Base-by-base conservation (phyloP, 148 eudicot species). In the Spergularia marina region DNA sequence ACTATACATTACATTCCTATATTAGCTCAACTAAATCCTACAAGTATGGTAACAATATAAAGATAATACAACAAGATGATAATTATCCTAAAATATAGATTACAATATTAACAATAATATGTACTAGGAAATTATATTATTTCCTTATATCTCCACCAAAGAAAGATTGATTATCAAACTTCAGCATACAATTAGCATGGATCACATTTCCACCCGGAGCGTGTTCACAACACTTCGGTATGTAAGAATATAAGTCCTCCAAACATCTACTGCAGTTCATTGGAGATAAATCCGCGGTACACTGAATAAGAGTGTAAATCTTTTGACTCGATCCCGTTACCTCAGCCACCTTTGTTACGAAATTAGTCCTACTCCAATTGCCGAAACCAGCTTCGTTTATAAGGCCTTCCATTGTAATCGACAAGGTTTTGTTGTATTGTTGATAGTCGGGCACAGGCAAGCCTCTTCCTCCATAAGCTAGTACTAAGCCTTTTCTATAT, bases 301-400 rank as follows among this genome's bases (percentile, higher is more conserved):
- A 86, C 72, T 86, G 88, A 36, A 72, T 85, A 14, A 79, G 63
- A 3, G 58, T 71, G 39, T 79, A 79, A 0, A 83, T n/a, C 4
- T 58, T 76, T 39, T 72, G 74, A 13, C 12, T 14, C 18, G 68
- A 61, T 11, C 18, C 69, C 10, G 59, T 41, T 12, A 74, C 59
- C 11, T 60, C 49, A 7, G 59, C 80, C 10, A 41, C 77, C 60
- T 63, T 74, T 0, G 82, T 82, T 0, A 72, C 72, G 30, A 82
- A 76, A 36, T 78, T 62, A 25, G 61, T 7, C 79, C 25, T 68
- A 11, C 52, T 41, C 78, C 77, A 79, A 54, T 62, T 79, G 0
- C 82, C 82, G 5, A 7, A 14, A 1, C 15, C 52, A 16, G 74
- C 77, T 57, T 71, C 76, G 10, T 8, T 7, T 58, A 58, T 36